Evolutionary conservation across 768 basidiomycete species (phyloP).

Genomic region (Coprinopsis marcescibilis): DNA sequence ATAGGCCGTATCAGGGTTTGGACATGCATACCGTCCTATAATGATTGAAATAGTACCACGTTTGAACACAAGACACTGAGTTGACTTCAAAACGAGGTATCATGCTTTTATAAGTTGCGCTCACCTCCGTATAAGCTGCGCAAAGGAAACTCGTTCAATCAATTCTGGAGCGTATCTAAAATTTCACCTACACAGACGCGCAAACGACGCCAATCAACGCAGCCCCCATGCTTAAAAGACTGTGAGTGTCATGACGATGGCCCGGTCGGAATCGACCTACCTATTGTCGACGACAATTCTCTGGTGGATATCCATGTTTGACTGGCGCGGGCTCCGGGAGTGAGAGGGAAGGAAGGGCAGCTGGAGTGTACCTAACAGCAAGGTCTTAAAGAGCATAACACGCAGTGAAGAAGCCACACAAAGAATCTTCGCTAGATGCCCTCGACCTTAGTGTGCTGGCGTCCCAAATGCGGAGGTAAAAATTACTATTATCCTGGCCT

Average conservation of each 20-base stretch:
- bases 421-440: conserved; percentile 12
- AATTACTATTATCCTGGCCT: conserved; percentile 5
- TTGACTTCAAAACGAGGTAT: neutral
- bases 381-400: conserved; percentile 19
- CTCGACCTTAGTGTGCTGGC: conserved; percentile 4
- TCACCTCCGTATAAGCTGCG: conserved; percentile 50
- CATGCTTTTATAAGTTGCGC: conserved; percentile 2
- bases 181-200: conserved; percentile 35
- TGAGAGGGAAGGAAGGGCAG: conserved; percentile 14
- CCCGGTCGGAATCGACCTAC: conserved; percentile 19
- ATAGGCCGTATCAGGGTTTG: conserved; percentile 8
- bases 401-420: conserved; percentile 12
- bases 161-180: neutral
- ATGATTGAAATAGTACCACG: conserved; percentile 49
- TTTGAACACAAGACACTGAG: conserved; percentile 50
- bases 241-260: conserved; percentile 1
- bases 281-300: conserved; percentile 28
- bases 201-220: conserved; percentile 45
- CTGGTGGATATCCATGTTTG: conserved; percentile 15
- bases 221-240: conserved; percentile 40
- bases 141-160: conserved; percentile 6
- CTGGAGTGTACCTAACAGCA: conserved; percentile 13
- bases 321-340: conserved; percentile 7
- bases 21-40: conserved; percentile 31
- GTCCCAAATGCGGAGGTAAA: conserved; percentile 9